These are phyloP conservation scores for Aureobasidium namibiae DNA, from an alignment of 2,329 filamentous ascomycete species.

Conservation along the genomic window DNA sequence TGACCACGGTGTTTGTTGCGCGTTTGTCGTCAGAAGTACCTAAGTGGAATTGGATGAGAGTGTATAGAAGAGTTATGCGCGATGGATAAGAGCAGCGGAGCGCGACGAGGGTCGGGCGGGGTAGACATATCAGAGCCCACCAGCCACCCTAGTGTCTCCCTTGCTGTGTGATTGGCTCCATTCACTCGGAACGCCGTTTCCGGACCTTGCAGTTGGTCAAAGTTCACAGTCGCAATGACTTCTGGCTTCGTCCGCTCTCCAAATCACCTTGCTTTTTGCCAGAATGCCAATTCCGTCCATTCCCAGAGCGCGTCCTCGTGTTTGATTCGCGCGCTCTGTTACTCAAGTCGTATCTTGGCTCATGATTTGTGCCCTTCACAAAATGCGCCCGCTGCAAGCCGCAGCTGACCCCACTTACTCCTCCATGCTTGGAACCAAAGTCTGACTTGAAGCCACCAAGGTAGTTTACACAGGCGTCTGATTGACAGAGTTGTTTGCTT, in stretches of 20 bases:
- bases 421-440: not conserved
- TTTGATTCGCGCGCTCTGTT: conserved; percentile 7
- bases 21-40: conserved; percentile 7
- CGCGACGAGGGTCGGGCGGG: too few species aligned
- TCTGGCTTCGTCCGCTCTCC: not conserved
- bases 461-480: not conserved
- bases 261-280: conserved; percentile 1
- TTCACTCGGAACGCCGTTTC: too few species aligned
- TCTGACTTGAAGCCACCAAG: not conserved
- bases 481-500: not conserved
- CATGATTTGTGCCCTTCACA: not conserved
- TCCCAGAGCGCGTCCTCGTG: conserved; percentile 1
- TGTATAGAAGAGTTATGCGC: conserved; percentile 12
- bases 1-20: not conserved
- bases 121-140: too few species aligned
- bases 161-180: too few species aligned
- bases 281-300: not conserved
- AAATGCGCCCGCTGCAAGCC: not conserved
- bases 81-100: conserved; percentile 6
- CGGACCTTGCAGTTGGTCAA: not conserved
- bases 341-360: not conserved
- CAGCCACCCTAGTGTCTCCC: too few species aligned
- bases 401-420: not conserved
- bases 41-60: not conserved
- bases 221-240: not conserved